phyloP scores from a whole-genome alignment of 140 eudicot genomes.

The Flaveria floridana region DNA sequence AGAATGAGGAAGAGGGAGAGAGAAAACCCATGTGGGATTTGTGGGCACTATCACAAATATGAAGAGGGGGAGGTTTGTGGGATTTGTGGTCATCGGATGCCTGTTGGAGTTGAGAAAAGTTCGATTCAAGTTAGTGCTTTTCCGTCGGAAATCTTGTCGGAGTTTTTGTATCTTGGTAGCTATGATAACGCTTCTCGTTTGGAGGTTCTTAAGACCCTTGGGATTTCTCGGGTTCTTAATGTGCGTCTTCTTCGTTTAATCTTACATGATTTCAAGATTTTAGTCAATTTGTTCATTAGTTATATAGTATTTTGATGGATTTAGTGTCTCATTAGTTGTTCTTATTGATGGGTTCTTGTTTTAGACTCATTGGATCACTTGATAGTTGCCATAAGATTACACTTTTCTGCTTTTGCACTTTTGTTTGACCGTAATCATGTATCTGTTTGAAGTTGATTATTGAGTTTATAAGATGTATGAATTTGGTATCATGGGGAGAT shows the following conservation, averaged over 20 bases:
- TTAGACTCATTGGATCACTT: background rate
- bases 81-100: slow-evolving; percentile 86
- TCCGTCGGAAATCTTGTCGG: slow-evolving; percentile 86
- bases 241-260: slow-evolving; percentile 30
- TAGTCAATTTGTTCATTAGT: background rate
- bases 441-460: too few species aligned
- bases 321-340: background rate
- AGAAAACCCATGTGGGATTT: slow-evolving; percentile 91
- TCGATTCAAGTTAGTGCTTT: slow-evolving; percentile 64
- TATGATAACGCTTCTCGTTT: slow-evolving; percentile 93
- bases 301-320: background rate
- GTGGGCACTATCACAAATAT: slow-evolving; percentile 96
- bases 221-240: slow-evolving; percentile 85
- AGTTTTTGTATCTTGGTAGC: slow-evolving; percentile 78
- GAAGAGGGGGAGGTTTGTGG: slow-evolving; percentile 98
- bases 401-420: too few species aligned
- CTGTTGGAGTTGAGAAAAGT: slow-evolving; percentile 47
- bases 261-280: background rate
- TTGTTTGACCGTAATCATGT: too few species aligned
- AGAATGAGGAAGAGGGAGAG: slow-evolving; percentile 90
- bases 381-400: too few species aligned
- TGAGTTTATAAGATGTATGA: background rate
- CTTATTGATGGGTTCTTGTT: background rate
- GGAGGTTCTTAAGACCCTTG: slow-evolving; percentile 82
- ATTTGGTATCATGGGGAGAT: background rate